phyloP scores from a whole-genome alignment of 495 filamentous ascomycete genomes.

The Podospora fimiseda region DNA sequence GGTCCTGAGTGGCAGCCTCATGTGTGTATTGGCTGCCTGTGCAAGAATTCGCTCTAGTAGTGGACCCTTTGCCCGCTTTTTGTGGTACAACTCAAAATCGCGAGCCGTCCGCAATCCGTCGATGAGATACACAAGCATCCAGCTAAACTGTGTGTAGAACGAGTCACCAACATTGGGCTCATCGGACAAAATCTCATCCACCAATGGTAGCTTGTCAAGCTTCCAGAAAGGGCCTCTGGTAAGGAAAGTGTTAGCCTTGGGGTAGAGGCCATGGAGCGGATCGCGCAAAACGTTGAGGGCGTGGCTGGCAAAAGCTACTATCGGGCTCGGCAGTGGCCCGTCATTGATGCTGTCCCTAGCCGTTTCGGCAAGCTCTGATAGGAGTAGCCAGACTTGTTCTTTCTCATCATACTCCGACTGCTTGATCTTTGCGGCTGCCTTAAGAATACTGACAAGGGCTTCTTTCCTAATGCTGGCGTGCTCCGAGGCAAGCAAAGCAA shows the following conservation, averaged over 20 bases:
- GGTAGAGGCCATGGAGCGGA: slow-evolving; percentile 77
- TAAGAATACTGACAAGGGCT: slow-evolving; percentile 59
- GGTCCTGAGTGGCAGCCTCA: slow-evolving; percentile 51
- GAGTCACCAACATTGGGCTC: slow-evolving; percentile 66
- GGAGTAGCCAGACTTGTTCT: slow-evolving; percentile 65
- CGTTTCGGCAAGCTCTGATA: slow-evolving; percentile 73
- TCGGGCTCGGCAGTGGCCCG: slow-evolving; percentile 61
- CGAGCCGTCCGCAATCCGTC: slow-evolving; percentile 47
- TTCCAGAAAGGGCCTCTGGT: slow-evolving; percentile 69
- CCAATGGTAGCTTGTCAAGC: slow-evolving; percentile 65
- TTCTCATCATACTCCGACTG: slow-evolving; percentile 68
- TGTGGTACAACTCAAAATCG: slow-evolving; percentile 81
- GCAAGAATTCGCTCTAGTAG: slow-evolving; percentile 74
- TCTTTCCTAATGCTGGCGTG: slow-evolving; percentile 68
- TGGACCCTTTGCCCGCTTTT: slow-evolving; percentile 43
- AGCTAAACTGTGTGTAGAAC: slow-evolving; percentile 68
- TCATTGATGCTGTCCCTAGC: slow-evolving; percentile 47
- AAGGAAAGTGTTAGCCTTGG: slow-evolving; percentile 80
- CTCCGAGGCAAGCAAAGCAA: slow-evolving; percentile 68
- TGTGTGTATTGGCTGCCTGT: slow-evolving; percentile 60
- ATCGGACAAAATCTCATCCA: slow-evolving; percentile 63
- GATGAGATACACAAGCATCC: slow-evolving; percentile 72
- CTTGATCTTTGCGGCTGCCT: slow-evolving; percentile 60
- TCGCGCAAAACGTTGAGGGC: slow-evolving; percentile 62
- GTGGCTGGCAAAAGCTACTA: slow-evolving; percentile 65